Evolutionary conservation across 768 basidiomycete genomes (phyloP), one percentile per base, ranked within the genome.

Genomic region (Antrodiella citrinella): DNA sequence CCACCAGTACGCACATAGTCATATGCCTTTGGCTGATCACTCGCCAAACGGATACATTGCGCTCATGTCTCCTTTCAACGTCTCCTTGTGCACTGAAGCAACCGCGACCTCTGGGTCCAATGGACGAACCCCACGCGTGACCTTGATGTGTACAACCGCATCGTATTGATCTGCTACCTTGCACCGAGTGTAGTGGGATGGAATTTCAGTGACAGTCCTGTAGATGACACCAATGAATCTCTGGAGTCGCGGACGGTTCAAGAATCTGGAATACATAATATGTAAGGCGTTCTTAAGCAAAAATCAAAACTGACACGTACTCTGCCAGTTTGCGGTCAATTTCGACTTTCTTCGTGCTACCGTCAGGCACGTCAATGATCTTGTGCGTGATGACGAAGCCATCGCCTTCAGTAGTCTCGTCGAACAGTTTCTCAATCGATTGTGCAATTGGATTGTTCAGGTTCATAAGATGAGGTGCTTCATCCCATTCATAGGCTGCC

Each of bases 181-280:
- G 55, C 61, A 62, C 35, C 48, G 53, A 3, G 56, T 56, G 48
- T 65, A 65, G 49, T 64, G 64, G 43, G 62, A 64, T 51, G 54
- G 55, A 1, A 57, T 39, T 43, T 65, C 62, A 4, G 64, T 62
- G 15, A 47, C 45, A 3, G 52, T 57, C 11, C 60, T 48, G 49
- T 65, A 64, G 18, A 65, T 59, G 25, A 65, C 60, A 18, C 63
- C 64, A 41, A 64, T 63, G 56, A 63, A 63, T 10, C 62, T 57
- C 52, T 63, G 57, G 50, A 51, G 56, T 11, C 62, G 59, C 9
- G 41, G 41, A 4, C 44, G 44, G 41, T 61, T 55, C 43, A 63
- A 53, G 48, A 59, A 57, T 21, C 62, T 59, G 15, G 44, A 11
- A 25, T 26, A 11, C 38, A 35, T 44, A 3, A 44, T n/a, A n/a